Conservation (phyloP, 305 asterid genomes). For the Fraxinus floribunda region DNA sequence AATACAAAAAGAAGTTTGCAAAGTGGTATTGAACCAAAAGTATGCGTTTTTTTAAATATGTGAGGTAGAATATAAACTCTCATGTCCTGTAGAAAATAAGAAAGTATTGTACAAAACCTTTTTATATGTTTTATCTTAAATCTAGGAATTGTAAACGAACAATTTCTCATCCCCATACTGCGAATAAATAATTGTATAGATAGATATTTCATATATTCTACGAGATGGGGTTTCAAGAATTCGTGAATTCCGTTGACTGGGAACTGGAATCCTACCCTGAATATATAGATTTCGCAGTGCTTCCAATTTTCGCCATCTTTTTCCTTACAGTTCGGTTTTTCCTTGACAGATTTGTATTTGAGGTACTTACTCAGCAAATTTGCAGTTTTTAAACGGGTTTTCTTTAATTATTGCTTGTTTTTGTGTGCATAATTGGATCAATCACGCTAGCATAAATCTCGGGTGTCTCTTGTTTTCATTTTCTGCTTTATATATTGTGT, state of each 20-base stretch:
- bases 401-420: neutral
- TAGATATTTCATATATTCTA: neutral
- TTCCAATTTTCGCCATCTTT: conserved; percentile 50
- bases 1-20: too few relatives aligned
- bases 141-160: too few relatives aligned
- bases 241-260: conserved; percentile 39
- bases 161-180: neutral
- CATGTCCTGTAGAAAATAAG: too few relatives aligned
- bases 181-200: neutral
- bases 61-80: too few relatives aligned
- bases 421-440: neutral
- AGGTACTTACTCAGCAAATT: conserved; percentile 43
- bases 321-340: conserved; percentile 60
- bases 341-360: conserved; percentile 75
- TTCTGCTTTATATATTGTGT: conserved; percentile 8
- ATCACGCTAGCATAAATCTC: conserved; percentile 1
- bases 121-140: too few relatives aligned
- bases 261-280: conserved; percentile 60
- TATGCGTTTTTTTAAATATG: too few relatives aligned
- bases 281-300: conserved; percentile 49
- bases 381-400: neutral
- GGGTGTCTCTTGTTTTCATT: neutral
- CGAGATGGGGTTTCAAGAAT: conserved; percentile 43
- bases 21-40: too few relatives aligned
- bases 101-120: too few relatives aligned